Conservation (phyloP, 805 yeast genomes). For the Candida krabiensis region DNA sequence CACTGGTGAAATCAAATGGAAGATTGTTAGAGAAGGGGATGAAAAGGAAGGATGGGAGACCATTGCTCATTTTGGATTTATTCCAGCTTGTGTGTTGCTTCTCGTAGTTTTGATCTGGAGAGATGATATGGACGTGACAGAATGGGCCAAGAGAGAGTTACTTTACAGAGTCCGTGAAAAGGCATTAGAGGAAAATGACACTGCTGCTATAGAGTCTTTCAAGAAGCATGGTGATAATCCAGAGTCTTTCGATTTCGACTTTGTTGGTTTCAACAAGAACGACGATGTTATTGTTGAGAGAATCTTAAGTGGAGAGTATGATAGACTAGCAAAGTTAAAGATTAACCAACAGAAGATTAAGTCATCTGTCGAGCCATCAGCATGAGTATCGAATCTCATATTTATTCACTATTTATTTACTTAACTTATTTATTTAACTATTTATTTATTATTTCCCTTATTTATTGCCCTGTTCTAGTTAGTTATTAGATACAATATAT, state of each 20-base stretch:
- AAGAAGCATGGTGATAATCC: conserved; percentile 37
- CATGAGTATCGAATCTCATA: conserved; percentile 1
- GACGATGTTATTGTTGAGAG: conserved; percentile 80
- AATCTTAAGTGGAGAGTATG: conserved; percentile 82
- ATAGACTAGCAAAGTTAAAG: conserved; percentile 60
- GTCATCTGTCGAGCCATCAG: not conserved
- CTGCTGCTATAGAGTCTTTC: conserved; percentile 47
- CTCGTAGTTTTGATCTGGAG: conserved; percentile 52
- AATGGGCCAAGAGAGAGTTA: conserved; percentile 85
- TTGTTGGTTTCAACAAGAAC: conserved; percentile 59
- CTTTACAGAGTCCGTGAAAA: conserved; percentile 73
- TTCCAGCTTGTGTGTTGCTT: conserved; percentile 66
- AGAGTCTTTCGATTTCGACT: conserved; percentile 45
- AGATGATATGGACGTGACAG: conserved; percentile 50
- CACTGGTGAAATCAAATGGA: conserved; percentile 80
- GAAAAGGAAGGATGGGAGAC: conserved; percentile 86
- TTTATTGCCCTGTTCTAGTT: conserved; percentile 7
- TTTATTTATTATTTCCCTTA: conserved; percentile 3
- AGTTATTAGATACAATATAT: conserved; percentile 1
- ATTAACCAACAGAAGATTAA: conserved; percentile 35
- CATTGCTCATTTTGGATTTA: conserved; percentile 66
- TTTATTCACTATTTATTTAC: conserved; percentile 5
- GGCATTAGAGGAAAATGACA: conserved; percentile 55
- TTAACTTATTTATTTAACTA: conserved; percentile 3
- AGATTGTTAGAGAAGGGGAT: conserved; percentile 64